Evolutionary conservation across 2,329 filamentous ascomycete genomes (phyloP).

Genomic region (Hypoxylon sp.): DNA sequence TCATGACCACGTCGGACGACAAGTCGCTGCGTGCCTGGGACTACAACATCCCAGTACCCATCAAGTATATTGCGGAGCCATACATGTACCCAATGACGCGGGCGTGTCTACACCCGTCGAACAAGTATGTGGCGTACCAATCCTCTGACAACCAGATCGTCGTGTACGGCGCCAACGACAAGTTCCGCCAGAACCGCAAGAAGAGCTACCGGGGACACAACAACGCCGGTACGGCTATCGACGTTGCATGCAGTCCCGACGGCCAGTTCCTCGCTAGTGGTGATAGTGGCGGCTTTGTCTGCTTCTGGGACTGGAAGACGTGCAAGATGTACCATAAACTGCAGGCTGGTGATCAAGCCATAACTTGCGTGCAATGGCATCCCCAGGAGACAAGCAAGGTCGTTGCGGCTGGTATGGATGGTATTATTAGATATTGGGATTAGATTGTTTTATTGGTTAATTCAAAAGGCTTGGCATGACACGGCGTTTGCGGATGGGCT

Average conservation of each 20-base stretch:
- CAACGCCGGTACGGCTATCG: constrained; percentile 92
- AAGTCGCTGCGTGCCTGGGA: constrained; percentile 98
- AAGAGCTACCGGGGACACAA: constrained; percentile 98
- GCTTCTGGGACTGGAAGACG: constrained; percentile 99
- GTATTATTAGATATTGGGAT: constrained; percentile 94
- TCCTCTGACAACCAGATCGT: constrained; percentile 96
- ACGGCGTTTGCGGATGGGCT: constrained; percentile 34
- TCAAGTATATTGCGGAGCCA: constrained; percentile 97
- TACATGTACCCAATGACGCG: constrained; percentile 98
- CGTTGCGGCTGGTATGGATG: constrained; percentile 89
- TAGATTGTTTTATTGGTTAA: constrained; percentile 58
- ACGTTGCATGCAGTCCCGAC: constrained; percentile 89
- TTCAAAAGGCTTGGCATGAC: constrained; percentile 27
- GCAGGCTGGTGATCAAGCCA: constrained; percentile 82
- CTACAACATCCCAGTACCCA: constrained; percentile 97
- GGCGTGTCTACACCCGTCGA: constrained; percentile 84
- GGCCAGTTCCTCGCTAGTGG: constrained; percentile 91
- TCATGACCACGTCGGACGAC: constrained; percentile 98
- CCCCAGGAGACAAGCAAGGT: constrained; percentile 98
- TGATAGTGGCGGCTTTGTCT: constrained; percentile 89
- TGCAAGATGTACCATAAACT: constrained; percentile 99
- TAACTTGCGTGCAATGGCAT: constrained; percentile 94
- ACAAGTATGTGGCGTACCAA: constrained; percentile 96
- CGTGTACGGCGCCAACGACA: constrained; percentile 93
- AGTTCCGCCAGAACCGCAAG: constrained; percentile 97